These are phyloP conservation scores for Alternaria postmessia DNA, from an alignment of 2,329 filamentous ascomycete species.

Conservation along the genomic window DNA sequence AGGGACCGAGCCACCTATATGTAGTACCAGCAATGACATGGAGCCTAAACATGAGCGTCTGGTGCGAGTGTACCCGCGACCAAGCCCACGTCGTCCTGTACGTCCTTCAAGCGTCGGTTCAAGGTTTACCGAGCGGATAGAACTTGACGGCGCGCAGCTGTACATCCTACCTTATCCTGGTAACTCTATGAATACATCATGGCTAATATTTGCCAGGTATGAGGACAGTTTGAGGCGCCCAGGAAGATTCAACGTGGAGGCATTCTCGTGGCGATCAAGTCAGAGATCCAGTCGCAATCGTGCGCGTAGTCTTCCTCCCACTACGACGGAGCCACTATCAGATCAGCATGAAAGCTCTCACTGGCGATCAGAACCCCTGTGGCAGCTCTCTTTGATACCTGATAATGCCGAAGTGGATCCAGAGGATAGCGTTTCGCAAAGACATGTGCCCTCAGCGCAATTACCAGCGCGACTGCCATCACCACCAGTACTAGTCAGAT, in stretches of 20 bases:
- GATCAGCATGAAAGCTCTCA: not conserved
- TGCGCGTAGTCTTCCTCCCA: not conserved
- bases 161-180: not conserved
- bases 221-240: not conserved
- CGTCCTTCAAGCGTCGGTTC: not conserved
- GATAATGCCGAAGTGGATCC: not conserved
- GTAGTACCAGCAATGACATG: not conserved
- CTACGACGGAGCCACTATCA: not conserved
- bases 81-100: not conserved
- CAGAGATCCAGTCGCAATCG: not conserved
- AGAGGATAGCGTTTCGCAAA: not conserved
- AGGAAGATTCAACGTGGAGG: not conserved
- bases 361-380: not conserved
- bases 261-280: not conserved
- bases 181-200: not conserved
- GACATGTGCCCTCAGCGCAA: accelerated
- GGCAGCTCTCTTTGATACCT: not conserved
- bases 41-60: not conserved
- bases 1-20: not conserved
- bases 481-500: not conserved
- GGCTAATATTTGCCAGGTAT: not conserved
- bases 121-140: not conserved
- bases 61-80: not conserved
- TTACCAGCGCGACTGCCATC: not conserved
- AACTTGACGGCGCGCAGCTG: not conserved